Percentiles rank a stretch among this genome's conserved stretches.
Conservation (phyloP, 2,329 filamentous ascomycete genomes). For the Zymoseptoria pseudotritici region DNA sequence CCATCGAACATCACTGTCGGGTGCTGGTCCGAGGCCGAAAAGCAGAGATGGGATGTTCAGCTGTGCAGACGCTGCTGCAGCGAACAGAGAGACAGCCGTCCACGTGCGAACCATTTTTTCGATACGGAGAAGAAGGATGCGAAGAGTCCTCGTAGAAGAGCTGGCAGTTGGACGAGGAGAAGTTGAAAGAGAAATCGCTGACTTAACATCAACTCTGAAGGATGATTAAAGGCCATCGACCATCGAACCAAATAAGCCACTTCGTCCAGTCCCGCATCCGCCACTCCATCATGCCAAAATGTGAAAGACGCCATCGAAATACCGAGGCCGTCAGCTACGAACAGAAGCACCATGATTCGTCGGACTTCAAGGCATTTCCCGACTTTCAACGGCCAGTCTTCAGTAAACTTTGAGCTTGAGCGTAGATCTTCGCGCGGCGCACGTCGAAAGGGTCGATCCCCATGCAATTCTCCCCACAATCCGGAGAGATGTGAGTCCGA, state of each 20-base stretch:
- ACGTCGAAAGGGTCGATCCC: background rate
- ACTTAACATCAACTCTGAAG: background rate
- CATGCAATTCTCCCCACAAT: background rate
- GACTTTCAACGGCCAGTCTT: background rate
- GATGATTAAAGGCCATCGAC: background rate
- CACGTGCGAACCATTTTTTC: background rate
- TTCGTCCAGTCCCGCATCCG: background rate
- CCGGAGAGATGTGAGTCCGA: background rate
- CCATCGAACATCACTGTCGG: constrained; percentile 16
- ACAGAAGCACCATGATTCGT: background rate
- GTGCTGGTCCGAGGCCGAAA: constrained; percentile 12
- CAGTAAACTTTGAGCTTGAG: background rate
- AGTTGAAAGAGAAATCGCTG: background rate
- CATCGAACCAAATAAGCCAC: background rate
- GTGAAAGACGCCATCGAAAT: background rate
- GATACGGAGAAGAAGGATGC: background rate
- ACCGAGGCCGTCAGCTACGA: background rate
- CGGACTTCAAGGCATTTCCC: background rate
- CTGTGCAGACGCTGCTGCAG: constrained; percentile 7
- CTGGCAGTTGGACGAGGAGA: background rate
- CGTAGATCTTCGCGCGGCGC: background rate
- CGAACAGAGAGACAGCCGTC: background rate
- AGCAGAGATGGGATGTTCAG: constrained; percentile 13
- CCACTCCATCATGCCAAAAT: background rate
- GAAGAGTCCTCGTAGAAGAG: background rate